Evolutionary conservation across 2,329 filamentous ascomycete genomes (phyloP), one percentile per base, ranked within the genome.

Genomic region (Epichloe brachyelytri): DNA sequence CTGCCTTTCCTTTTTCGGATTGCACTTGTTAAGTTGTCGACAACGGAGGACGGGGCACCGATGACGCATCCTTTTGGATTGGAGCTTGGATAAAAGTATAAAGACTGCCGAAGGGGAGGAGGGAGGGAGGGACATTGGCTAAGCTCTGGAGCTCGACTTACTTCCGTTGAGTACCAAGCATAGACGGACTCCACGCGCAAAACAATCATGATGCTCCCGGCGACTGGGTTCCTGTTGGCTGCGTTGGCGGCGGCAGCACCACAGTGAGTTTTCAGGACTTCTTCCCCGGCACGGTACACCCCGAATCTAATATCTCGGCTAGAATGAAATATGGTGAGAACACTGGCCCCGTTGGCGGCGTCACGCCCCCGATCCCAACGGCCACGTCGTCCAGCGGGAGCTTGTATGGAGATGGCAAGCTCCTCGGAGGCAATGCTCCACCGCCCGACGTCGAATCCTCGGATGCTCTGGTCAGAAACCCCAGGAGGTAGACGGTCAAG

Each of bases 401-500:
- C 36, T 62, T 73, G 0, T 69, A 71, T 51, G 71, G 71, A 14
- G 63, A 63, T 33, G 59, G 61, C 4, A 59, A 58, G 38, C 62
- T 75, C 4, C 61, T 71, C 39, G 72, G 71, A 33, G 71, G 68
- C 43, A 64, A 65, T 36, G 67, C 69, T 15, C 52, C 63, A 2
- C 62, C 63, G 3, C 67, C 71, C 5, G 59, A 68, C 37, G 63
- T 65, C 2, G 63, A 65, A 10, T 64, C 64, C 2, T 64, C 68
- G 34, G 69, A 64, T 2, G 71, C 71, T 33, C 54, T 66, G 1
- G 69, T 74, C 0, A 43, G 59, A 2, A 53, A 71, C 37, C 64
- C 0, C 55, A 72, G 38, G 66, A 74, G 10, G 73, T 75, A 10
- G 62, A 67, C 0, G 76, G 74, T 0, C 78, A 82, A 57, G 71